Conservation (phyloP, 2,329 filamentous ascomycete genomes). For the Stemphylium beticola region DNA sequence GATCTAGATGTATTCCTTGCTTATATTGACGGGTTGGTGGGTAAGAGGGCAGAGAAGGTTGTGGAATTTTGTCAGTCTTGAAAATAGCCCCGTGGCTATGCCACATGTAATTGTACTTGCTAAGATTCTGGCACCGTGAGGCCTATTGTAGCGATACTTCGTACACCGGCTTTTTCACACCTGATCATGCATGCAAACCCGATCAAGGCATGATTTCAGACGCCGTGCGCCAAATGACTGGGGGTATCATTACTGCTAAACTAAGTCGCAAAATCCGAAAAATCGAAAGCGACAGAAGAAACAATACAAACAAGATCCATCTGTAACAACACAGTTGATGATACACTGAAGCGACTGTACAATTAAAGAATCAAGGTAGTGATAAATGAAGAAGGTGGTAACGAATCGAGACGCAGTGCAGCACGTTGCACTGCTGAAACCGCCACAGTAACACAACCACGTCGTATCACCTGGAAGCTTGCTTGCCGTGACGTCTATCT, state of each 20-base stretch:
- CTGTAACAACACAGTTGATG: background rate
- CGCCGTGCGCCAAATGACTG: background rate
- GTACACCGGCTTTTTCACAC: background rate
- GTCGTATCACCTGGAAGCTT: background rate
- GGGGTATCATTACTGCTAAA: background rate
- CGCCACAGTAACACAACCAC: background rate
- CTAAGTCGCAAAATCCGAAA: background rate
- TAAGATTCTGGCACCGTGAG: too few species aligned
- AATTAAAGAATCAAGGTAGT: background rate
- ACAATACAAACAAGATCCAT: background rate
- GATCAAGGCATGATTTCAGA: background rate
- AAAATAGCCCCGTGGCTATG: too few species aligned
- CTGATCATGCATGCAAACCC: background rate
- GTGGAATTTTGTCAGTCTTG: constrained; percentile 30
- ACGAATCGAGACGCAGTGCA: background rate
- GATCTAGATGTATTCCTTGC: constrained; percentile 67
- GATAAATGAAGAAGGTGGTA: background rate
- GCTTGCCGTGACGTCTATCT: background rate
- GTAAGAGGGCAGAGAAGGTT: constrained; percentile 55
- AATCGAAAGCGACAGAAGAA: background rate
- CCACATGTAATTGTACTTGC: too few species aligned
- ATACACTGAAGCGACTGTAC: background rate
- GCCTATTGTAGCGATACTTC: too few species aligned
- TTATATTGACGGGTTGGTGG: constrained; percentile 76
- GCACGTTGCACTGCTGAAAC: constrained; percentile 1